Conservation (phyloP, 2,329 filamentous ascomycete species). For the Dactylonectria estremocensis region DNA sequence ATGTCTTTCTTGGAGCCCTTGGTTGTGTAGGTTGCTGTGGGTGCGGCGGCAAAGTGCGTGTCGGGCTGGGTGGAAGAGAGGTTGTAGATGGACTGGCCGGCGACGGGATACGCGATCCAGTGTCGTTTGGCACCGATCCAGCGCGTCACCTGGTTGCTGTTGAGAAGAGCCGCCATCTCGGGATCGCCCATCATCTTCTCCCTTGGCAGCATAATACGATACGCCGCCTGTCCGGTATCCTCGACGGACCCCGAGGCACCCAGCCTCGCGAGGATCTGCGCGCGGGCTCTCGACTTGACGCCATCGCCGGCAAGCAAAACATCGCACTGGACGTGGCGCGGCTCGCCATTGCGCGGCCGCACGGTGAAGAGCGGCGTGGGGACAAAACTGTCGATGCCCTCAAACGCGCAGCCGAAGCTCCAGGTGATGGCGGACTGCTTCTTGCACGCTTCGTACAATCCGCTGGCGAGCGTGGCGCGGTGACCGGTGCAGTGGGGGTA, state of each 20-base stretch:
- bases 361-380: slow-evolving; percentile 73
- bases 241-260: slow-evolving; percentile 69
- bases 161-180: slow-evolving; percentile 77
- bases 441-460: slow-evolving; percentile 80
- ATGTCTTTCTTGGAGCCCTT: slow-evolving; percentile 73
- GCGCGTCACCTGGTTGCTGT: slow-evolving; percentile 77
- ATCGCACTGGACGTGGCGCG: slow-evolving; percentile 69
- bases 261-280: slow-evolving; percentile 68
- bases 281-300: slow-evolving; percentile 67
- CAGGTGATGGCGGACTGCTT: slow-evolving; percentile 76
- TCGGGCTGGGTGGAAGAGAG: slow-evolving; percentile 75
- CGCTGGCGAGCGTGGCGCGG: slow-evolving; percentile 78
- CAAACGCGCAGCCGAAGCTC: slow-evolving; percentile 73
- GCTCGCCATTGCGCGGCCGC: slow-evolving; percentile 68
- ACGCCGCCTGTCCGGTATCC: slow-evolving; percentile 83
- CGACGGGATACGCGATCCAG: slow-evolving; percentile 84
- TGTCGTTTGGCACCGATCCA: slow-evolving; percentile 85
- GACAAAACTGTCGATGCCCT: slow-evolving; percentile 70
- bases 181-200: slow-evolving; percentile 77
- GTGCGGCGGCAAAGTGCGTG: slow-evolving; percentile 70
- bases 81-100: slow-evolving; percentile 76
- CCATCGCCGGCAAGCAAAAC: slow-evolving; percentile 70
- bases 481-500: slow-evolving; percentile 88
- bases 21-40: slow-evolving; percentile 74
- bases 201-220: slow-evolving; percentile 83